A percentile compares a stretch with the other conserved stretches of the same genome.
Conservation (phyloP, 1,139 yeast species). For the Candida sp. region DNA sequence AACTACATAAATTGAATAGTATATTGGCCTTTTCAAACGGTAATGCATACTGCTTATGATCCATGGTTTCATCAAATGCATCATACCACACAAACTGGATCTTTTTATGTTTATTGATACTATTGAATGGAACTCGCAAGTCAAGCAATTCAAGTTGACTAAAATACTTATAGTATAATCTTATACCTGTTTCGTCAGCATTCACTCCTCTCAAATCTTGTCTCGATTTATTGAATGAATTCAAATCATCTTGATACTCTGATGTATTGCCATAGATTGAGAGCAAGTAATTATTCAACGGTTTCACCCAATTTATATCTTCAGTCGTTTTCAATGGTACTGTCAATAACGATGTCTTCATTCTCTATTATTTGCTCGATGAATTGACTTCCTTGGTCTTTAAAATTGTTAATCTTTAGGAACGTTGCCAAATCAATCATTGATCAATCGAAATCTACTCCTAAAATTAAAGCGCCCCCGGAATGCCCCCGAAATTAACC, state of each 20-base stretch:
- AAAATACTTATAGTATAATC: conserved; percentile 66
- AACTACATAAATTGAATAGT: conserved; percentile 58
- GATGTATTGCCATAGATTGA: conserved; percentile 62
- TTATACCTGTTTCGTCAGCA: conserved; percentile 46
- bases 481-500: background rate
- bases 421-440: background rate
- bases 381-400: background rate
- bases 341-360: conserved; percentile 35
- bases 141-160: conserved; percentile 82
- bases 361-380: conserved; percentile 7
- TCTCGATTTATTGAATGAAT: conserved; percentile 56
- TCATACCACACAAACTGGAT: conserved; percentile 81
- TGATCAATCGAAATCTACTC: background rate
- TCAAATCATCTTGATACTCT: conserved; percentile 57
- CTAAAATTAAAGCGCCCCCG: background rate
- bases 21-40: conserved; percentile 91
- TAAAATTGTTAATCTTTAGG: background rate
- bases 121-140: conserved; percentile 65
- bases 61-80: conserved; percentile 47
- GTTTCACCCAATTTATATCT: conserved; percentile 62
- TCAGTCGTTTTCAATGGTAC: conserved; percentile 54
- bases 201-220: conserved; percentile 58
- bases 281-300: conserved; percentile 57
- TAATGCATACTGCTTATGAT: conserved; percentile 49
- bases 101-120: conserved; percentile 47